Evolutionary conservation across 306 rosid genomes (phyloP), one percentile per base, ranked within the genome.

Genomic region (Pueraria montana): DNA sequence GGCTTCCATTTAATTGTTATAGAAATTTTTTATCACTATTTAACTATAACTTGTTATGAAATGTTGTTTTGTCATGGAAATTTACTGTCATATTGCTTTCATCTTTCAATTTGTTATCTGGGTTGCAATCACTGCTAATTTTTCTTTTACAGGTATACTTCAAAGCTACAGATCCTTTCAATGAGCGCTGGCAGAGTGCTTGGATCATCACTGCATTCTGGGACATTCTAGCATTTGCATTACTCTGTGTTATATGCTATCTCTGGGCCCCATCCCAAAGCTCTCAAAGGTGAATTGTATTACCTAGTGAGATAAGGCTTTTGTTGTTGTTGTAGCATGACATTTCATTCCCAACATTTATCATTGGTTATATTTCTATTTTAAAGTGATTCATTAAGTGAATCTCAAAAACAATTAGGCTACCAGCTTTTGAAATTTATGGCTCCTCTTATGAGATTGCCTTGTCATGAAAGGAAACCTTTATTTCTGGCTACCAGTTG

Each of bases 261-360:
- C 97, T 93, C 43, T 96, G 99, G 99, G 96, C 99, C 11, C 99
- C 99, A 70, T 96, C 99, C 78, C 99, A 93, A 84, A 96, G 94
- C 89, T 93, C 99, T 76, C 98, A 96, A 87, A 88, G 98, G 99
- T 96, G 74, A 11, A 72, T 78, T 83, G 38, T 70, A 18, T 59
- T 52, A 17, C 75, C 49, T 3, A 48, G n/a, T 50, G 71, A 8
- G 21, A 64, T 64, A 32, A 16, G 71, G 3, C 21, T 64, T 64
- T 64, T 34, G 71, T 34, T 64, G 69, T 64, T 14, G 68, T 11
- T 30, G 48, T 12, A 46, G 50, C 46, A 68, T 42, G 42, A 64
- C 81, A 36, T 56, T 74, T 68, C 30, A 46, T 30, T 75, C 74
- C 27, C 59, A 45, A 11, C 70, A 32, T 50, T 43, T 76, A 50